phyloP scores from a whole-genome alignment of 768 basidiomycete genomes.

The Cystofilobasidium capitatum region DNA sequence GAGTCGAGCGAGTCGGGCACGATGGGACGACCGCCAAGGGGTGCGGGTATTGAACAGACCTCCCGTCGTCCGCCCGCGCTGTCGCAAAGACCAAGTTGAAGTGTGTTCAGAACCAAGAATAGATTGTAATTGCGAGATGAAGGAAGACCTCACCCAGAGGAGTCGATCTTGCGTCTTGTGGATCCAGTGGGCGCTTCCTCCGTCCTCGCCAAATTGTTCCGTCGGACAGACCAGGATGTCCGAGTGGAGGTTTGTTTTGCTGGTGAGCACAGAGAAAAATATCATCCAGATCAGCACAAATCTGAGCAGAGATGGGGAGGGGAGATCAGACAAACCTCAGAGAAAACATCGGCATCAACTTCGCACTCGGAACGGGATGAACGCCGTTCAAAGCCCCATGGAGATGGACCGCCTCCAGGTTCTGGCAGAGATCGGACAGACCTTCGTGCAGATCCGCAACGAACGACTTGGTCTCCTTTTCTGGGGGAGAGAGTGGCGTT shows the following conservation, averaged over 20 bases:
- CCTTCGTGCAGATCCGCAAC: constrained; percentile 47
- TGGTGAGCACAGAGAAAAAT: not conserved
- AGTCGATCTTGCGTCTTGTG: constrained; percentile 31
- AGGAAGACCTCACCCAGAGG: constrained; percentile 32
- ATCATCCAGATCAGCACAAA: too few species aligned
- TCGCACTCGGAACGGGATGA: constrained; percentile 28
- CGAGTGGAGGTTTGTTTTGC: constrained; percentile 33
- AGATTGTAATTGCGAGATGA: not conserved
- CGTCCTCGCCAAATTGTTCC: constrained; percentile 34
- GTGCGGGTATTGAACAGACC: constrained; percentile 28
- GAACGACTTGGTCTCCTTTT: constrained; percentile 37
- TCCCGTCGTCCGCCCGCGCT: constrained; percentile 34
- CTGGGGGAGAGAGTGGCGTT: not conserved
- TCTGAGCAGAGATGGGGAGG: too few species aligned
- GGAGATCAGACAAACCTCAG: too few species aligned
- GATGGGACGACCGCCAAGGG: constrained; percentile 34
- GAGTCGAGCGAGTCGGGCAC: constrained; percentile 32
- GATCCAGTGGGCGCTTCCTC: constrained; percentile 30
- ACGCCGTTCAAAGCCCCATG: constrained; percentile 37
- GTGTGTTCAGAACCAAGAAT: too few species aligned
- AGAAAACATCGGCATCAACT: constrained; percentile 33
- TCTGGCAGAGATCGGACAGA: constrained; percentile 49
- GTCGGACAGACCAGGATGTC: constrained; percentile 34
- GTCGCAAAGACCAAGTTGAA: not conserved
- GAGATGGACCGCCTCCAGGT: constrained; percentile 41